A percentile compares a stretch with the other conserved stretches of the same genome.
Evolutionary conservation across 169 alveolate genomes (phyloP).

Genomic region (Plasmodium coatneyi): DNA sequence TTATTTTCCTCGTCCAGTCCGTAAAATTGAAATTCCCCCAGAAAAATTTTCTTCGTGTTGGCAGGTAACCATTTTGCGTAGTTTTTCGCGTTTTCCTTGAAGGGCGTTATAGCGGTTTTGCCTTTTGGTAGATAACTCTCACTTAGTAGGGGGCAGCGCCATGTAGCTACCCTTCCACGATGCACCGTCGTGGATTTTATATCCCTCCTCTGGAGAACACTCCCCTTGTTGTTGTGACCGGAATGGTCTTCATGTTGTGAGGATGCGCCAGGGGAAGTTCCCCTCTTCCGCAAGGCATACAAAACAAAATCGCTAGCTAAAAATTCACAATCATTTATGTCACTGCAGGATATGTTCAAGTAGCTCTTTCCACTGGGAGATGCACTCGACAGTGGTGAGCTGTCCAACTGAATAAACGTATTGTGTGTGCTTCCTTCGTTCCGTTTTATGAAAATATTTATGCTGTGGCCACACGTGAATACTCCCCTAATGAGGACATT

Average conservation of each 20-base stretch:
- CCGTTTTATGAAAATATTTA: conserved; percentile 14
- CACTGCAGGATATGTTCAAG: conserved; percentile 19
- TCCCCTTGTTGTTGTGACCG: not conserved
- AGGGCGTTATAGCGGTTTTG: not conserved
- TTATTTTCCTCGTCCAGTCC: conserved; percentile 14
- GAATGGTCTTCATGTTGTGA: not conserved
- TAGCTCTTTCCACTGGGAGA: conserved; percentile 7
- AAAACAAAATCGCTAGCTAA: conserved; percentile 18
- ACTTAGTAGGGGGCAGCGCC: not conserved
- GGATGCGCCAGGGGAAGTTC: not conserved
- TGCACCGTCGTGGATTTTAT: not conserved
- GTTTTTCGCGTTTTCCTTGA: not conserved
- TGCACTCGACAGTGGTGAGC: not conserved
- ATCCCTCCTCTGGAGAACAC: not conserved
- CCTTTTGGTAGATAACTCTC: not conserved
- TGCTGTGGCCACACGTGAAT: conserved; percentile 36
- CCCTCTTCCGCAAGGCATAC: not conserved
- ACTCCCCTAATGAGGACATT: conserved; percentile 44
- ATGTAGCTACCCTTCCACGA: not conserved
- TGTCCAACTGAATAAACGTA: conserved; percentile 17
- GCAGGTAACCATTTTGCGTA: not conserved
- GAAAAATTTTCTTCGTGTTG: conserved; percentile 5
- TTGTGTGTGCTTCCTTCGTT: not conserved
- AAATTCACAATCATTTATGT: not conserved
- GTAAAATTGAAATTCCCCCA: conserved; percentile 21